Conservation (phyloP, 2,329 filamentous ascomycete species). For the Fusarium sp. region DNA sequence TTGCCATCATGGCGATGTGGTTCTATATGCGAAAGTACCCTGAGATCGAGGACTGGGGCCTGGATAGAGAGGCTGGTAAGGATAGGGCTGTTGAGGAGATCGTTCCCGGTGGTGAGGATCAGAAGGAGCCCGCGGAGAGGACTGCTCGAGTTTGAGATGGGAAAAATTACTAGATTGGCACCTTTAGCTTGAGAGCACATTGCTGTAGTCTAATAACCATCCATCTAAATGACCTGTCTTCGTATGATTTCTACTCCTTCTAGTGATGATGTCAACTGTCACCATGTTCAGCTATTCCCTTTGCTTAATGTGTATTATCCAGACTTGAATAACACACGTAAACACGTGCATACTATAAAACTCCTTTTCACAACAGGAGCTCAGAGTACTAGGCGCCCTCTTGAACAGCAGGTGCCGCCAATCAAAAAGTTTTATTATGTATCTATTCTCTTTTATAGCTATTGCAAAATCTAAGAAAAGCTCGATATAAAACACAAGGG, state of each 20-base stretch:
- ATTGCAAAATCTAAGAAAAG: background rate
- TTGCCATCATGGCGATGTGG: slow-evolving; percentile 32
- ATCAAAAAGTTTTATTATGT: background rate
- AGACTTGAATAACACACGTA: no score
- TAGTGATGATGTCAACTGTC: no score
- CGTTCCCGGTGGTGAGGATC: background rate
- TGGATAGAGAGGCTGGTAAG: slow-evolving; percentile 15
- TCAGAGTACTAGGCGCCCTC: background rate
- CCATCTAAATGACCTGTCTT: no score
- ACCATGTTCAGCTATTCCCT: no score
- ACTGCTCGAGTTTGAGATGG: background rate
- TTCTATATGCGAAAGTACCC: slow-evolving; percentile 33
- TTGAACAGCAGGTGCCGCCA: background rate
- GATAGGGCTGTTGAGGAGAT: background rate
- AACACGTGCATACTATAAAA: no score
- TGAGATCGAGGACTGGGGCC: slow-evolving; percentile 23
- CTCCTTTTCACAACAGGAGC: no score
- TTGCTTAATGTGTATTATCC: no score
- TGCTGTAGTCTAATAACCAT: no score
- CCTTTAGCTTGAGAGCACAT: no score
- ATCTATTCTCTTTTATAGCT: background rate
- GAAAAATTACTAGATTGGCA: no score
- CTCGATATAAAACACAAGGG: background rate
- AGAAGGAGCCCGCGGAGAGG: background rate
- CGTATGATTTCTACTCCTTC: no score